Evolutionary conservation across 768 basidiomycete species (phyloP), one percentile per base, ranked within the genome.

Genomic region (Pholiota microspora): DNA sequence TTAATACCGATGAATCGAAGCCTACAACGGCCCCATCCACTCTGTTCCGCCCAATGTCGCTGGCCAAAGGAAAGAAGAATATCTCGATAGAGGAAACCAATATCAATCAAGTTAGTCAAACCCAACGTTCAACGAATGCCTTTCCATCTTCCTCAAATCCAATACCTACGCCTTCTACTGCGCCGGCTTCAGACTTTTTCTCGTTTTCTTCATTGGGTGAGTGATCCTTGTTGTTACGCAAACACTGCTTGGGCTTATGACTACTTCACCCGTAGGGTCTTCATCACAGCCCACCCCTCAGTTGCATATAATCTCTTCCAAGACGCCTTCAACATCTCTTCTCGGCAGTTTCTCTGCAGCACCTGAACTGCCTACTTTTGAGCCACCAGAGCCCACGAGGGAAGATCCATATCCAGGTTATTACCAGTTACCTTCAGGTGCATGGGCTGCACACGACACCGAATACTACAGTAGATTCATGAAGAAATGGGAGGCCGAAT

Each of bases 381-480:
- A 80, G 36, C 82, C 85, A 0, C 92, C 90, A 0, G 83, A 86
- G 49, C 92, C 92, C 1, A 86, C 84, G 5, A 80, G 82, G 3
- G 75, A 76, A 7, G 92, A 94, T 64, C 81, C 82, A 13, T 92
- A 92, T 67, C 92, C 92, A 0, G 92, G 92, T 5, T 94, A 94
- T 72, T 93, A 94, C 61, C 84, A 86, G 51, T 77, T 88, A 16
- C 90, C 92, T 0, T 87, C 89, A 6, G 92, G 92, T 15, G 69
- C 78, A 29, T 95, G 92, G 84, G 86, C 82, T 23, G 82, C 85
- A 0, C 78, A 93, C 63, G 89, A 94, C 49, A 69, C 81, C 0
- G 77, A 65, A 29, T 90, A 89, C 67, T 94, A 89, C 62, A 76
- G 74, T 16, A 78, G 74, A 44, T 88, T 86, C 66, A 76, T 83